A percentile compares a stretch with the other conserved stretches of the same genome.
phyloP scores from a whole-genome alignment of 75 land plant species.

The Azolla pinnata region DNA sequence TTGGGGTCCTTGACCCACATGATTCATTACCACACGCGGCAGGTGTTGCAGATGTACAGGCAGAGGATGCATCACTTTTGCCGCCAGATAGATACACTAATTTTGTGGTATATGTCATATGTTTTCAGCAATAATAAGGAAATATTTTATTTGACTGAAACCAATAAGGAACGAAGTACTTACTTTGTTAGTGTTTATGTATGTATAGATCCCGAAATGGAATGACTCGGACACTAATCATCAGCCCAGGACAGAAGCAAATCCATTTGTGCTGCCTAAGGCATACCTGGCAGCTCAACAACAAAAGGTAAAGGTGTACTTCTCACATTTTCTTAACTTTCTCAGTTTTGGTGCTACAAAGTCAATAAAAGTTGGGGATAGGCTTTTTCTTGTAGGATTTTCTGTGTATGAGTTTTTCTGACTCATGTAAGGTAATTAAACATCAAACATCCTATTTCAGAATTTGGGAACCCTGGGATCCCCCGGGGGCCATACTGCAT shows the following conservation, averaged over 20 bases:
- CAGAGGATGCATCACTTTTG: slow-evolving; percentile 65
- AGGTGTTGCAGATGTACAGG: slow-evolving; percentile 87
- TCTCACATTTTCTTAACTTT: no score
- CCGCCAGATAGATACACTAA: slow-evolving; percentile 79
- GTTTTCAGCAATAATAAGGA: no score
- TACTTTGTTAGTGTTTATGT: not conserved
- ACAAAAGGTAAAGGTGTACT: slow-evolving; percentile 82
- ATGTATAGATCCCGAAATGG: slow-evolving; percentile 71
- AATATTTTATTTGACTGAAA: no score
- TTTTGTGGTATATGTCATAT: slow-evolving; percentile 67
- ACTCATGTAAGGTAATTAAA: no score
- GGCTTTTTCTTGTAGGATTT: no score
- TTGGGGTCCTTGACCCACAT: slow-evolving; percentile 91
- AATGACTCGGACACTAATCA: slow-evolving; percentile 37
- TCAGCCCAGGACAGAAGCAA: slow-evolving; percentile 47
- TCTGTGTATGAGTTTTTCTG: no score
- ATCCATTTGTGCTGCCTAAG: slow-evolving; percentile 87
- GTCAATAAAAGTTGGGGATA: no score
- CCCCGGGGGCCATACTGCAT: no score
- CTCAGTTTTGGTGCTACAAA: no score
- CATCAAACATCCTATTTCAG: no score
- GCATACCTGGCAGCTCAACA: slow-evolving; percentile 60
- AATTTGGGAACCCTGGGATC: no score
- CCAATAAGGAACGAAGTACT: no score
- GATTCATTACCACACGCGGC: slow-evolving; percentile 88